Evolutionary conservation across 371 early-diverging fungal genomes (phyloP).

Genomic region (Mucor irregularis): DNA sequence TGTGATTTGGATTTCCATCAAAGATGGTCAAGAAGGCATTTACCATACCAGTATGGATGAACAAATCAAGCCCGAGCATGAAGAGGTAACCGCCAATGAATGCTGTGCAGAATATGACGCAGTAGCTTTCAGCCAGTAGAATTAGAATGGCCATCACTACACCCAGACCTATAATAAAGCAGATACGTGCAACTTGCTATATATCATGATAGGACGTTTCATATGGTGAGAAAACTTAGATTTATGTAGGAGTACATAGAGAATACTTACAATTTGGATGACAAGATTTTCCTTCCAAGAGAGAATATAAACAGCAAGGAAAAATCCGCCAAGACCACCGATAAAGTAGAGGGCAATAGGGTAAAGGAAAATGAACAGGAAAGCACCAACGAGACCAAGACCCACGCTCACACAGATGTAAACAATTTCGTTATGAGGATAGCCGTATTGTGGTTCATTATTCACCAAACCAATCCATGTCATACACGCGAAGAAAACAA

Average conservation of each 20-base stretch:
- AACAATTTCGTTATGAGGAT: constrained; percentile 29
- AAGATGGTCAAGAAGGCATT: constrained; percentile 47
- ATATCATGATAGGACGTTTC: background rate
- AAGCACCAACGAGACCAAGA: constrained; percentile 31
- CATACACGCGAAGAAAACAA: constrained; percentile 40
- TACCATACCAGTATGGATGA: constrained; percentile 54
- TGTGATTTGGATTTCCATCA: constrained; percentile 41
- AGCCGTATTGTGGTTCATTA: constrained; percentile 35
- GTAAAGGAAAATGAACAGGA: constrained; percentile 30
- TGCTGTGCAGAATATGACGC: constrained; percentile 43
- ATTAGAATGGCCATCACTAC: constrained; percentile 38
- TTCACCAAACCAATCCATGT: constrained; percentile 47
- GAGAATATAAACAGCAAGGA: constrained; percentile 48
- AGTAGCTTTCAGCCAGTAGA: constrained; percentile 37
- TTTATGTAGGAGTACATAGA: background rate
- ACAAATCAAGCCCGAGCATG: constrained; percentile 54
- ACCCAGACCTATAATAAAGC: constrained; percentile 49
- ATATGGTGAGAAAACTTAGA: too few relatives aligned
- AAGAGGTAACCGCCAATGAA: constrained; percentile 54
- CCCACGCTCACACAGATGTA: constrained; percentile 26
- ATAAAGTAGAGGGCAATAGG: constrained; percentile 38
- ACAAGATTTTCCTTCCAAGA: constrained; percentile 50
- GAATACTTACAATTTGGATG: constrained; percentile 42
- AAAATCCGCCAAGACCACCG: constrained; percentile 43
- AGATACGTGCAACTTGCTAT: constrained; percentile 51